These are phyloP conservation scores for Castanea mollissima DNA, from an alignment of 306 rosid genomes.

Conservation along the genomic window DNA sequence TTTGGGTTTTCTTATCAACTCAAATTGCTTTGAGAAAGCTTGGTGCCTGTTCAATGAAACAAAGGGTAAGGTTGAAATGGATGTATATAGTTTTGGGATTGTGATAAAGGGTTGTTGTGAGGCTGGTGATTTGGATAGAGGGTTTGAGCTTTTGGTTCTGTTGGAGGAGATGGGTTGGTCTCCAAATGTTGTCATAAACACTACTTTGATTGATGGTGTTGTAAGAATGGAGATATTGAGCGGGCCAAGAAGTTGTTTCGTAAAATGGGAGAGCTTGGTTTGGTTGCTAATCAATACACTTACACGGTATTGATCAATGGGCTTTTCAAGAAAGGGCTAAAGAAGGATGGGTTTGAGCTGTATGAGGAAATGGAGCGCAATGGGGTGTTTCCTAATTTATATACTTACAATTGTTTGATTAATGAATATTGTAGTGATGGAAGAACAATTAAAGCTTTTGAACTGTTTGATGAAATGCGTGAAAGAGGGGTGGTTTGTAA, in stretches of 20 bases:
- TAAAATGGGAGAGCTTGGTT: conserved; percentile 52
- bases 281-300: conserved; percentile 66
- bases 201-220: conserved; percentile 77
- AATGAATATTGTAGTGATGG: conserved; percentile 52
- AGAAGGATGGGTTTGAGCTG: conserved; percentile 67
- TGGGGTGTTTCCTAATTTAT: conserved; percentile 50
- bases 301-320: conserved; percentile 73
- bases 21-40: conserved; percentile 39
- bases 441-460: conserved; percentile 43
- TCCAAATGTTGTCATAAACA: conserved; percentile 66
- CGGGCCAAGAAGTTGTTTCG: conserved; percentile 57
- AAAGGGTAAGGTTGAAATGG: conserved; percentile 35
- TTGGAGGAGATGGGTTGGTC: conserved; percentile 42
- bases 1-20: conserved; percentile 48
- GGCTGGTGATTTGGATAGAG: conserved; percentile 47
- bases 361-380: conserved; percentile 54
- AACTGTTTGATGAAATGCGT: conserved; percentile 69
- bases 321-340: conserved; percentile 63
- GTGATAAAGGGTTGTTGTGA: no score
- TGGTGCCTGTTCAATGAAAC: conserved; percentile 52
- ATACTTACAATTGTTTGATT: conserved; percentile 60
- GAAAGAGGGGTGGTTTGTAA: conserved; percentile 52
- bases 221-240: conserved; percentile 64
- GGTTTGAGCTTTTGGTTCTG: conserved; percentile 55
- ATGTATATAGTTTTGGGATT: conserved; percentile 28